Evolutionary conservation across 2,329 filamentous ascomycete species (phyloP).

Genomic region (Aspergillus fumigatus): DNA sequence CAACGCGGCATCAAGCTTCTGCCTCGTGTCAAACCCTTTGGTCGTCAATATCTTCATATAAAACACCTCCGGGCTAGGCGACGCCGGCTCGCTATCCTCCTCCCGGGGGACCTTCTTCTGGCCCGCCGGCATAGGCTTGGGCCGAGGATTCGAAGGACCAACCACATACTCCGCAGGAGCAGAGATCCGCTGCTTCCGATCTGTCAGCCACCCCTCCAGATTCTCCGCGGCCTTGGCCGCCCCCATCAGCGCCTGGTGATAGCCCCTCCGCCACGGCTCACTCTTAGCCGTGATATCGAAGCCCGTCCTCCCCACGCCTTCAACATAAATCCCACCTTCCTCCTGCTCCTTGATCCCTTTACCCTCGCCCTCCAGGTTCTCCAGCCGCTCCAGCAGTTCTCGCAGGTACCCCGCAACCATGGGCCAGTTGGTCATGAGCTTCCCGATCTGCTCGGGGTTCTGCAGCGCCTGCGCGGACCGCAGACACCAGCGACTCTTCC

Average conservation of each 20-base stretch:
- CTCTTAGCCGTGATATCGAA: conserved; percentile 70
- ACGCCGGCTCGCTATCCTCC: conserved; percentile 68
- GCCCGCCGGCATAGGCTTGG: conserved; percentile 65
- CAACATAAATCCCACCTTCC: conserved; percentile 49
- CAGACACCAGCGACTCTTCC: conserved; percentile 63
- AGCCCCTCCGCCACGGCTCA: conserved; percentile 80
- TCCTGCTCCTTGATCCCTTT: conserved; percentile 56
- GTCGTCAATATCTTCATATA: conserved; percentile 81
- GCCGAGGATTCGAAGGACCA: conserved; percentile 78
- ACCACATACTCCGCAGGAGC: conserved; percentile 71
- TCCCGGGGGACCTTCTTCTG: conserved; percentile 61
- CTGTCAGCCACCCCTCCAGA: conserved; percentile 71
- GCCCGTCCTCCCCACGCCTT: conserved; percentile 52
- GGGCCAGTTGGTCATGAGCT: conserved; percentile 63
- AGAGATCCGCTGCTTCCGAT: conserved; percentile 60
- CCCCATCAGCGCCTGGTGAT: conserved; percentile 76
- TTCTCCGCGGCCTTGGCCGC: conserved; percentile 73
- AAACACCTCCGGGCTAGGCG: conserved; percentile 65
- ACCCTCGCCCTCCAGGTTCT: conserved; percentile 66
- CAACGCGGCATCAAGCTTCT: conserved; percentile 75
- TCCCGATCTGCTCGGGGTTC: conserved; percentile 52
- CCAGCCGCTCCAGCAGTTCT: conserved; percentile 60
- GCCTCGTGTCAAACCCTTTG: conserved; percentile 69
- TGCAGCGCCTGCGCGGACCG: conserved; percentile 60
- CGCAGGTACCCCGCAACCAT: conserved; percentile 58